Conservation (phyloP, 352 stramenopile species). For the Phytophthora litchii region DNA sequence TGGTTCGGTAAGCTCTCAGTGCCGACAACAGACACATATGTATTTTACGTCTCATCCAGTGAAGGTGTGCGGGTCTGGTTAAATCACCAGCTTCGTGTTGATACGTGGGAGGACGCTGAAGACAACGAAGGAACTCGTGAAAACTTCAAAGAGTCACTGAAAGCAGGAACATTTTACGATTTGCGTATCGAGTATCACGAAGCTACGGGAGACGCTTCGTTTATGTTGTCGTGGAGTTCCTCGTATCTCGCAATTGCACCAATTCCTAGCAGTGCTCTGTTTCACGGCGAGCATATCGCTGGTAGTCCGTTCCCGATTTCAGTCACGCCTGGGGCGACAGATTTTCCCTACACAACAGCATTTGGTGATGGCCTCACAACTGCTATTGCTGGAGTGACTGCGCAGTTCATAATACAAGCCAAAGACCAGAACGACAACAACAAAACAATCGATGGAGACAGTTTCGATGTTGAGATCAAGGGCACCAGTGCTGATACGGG, state of each 20-base stretch:
- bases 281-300: constrained; percentile 91
- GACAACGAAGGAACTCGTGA: constrained; percentile 47
- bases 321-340: constrained; percentile 92
- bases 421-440: constrained; percentile 94
- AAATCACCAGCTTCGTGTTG: constrained; percentile 92
- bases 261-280: constrained; percentile 86
- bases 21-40: constrained; percentile 86
- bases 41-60: constrained; percentile 92
- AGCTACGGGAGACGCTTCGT: constrained; percentile 86
- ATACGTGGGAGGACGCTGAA: constrained; percentile 86
- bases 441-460: constrained; percentile 81
- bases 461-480: constrained; percentile 72
- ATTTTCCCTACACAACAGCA: constrained; percentile 95
- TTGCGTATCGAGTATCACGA: constrained; percentile 96
- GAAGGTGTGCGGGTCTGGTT: constrained; percentile 94
- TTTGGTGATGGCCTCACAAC: constrained; percentile 76
- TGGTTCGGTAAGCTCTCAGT: constrained; percentile 94
- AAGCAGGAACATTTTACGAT: constrained; percentile 88
- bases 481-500: constrained; percentile 28
- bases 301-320: constrained; percentile 92
- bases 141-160: constrained; percentile 78
- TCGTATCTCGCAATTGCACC: constrained; percentile 85
- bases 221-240: constrained; percentile 93
- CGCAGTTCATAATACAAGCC: constrained; percentile 94
- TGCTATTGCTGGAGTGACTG: constrained; percentile 84